A percentile compares a stretch with the other conserved stretches of the same genome.
Conservation (phyloP, 768 basidiomycete genomes). For the Mycena polygramma region DNA sequence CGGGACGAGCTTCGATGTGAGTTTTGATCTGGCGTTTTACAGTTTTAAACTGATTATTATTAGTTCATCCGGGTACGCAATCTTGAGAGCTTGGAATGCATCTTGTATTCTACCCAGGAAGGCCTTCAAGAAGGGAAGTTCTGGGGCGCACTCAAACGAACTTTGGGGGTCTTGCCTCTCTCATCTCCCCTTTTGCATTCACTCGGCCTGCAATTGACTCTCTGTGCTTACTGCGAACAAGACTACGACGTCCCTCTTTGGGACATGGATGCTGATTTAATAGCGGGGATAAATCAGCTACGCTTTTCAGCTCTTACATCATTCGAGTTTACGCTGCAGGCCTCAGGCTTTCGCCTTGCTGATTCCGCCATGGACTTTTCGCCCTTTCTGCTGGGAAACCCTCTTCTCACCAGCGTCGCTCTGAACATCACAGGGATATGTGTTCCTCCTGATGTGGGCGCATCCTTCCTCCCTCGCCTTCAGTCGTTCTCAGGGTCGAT, state of each 20-base stretch:
- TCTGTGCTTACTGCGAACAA: neutral
- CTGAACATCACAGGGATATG: neutral
- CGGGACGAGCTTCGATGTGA: neutral
- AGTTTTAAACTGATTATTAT: neutral
- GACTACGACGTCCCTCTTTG: neutral
- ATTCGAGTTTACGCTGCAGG: neutral
- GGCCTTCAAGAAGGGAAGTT: neutral
- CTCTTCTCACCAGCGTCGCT: neutral
- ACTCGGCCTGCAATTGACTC: neutral
- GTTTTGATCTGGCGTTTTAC: neutral
- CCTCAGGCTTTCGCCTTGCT: neutral
- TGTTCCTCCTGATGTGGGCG: neutral
- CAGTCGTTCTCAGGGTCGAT: conserved; percentile 1
- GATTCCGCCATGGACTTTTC: neutral
- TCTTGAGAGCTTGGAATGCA: conserved; percentile 4
- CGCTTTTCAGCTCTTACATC: neutral
- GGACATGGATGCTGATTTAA: neutral
- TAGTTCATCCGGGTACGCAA: conserved; percentile 3
- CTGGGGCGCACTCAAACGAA: neutral
- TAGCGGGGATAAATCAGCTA: neutral
- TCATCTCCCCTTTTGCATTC: conserved; percentile 9
- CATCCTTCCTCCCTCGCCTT: neutral
- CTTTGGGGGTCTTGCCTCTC: neutral
- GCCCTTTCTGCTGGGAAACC: neutral
- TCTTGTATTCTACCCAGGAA: neutral